These are phyloP conservation scores for Conticribra weissflogii DNA, from an alignment of 108 stramenopile genomes.

Conservation along the genomic window DNA sequence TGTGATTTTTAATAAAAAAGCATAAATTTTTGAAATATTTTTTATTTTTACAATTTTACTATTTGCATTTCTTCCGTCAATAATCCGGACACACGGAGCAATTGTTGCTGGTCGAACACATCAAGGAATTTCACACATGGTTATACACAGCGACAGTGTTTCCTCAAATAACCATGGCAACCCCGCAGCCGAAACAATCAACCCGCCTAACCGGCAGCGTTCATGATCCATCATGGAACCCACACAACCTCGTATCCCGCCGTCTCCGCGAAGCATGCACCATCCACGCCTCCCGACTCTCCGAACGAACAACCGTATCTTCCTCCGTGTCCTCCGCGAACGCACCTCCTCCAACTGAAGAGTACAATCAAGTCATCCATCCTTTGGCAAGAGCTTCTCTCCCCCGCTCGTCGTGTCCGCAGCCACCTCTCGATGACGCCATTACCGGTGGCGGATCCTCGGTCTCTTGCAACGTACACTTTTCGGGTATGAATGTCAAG, in stretches of 20 bases:
- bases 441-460: conserved; percentile 47
- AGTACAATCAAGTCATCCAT: conserved; percentile 8
- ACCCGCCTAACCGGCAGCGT: not conserved
- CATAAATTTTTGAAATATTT: no score
- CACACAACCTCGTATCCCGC: conserved; percentile 22
- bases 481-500: conserved; percentile 28
- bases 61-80: no score
- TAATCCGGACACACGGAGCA: no score
- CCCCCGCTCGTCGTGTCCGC: conserved; percentile 24
- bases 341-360: not conserved
- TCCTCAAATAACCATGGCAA: not conserved
- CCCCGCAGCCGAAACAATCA: not conserved
- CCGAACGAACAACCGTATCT: conserved; percentile 31
- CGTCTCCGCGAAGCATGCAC: conserved; percentile 30
- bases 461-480: conserved; percentile 30
- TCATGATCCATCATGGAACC: conserved; percentile 22
- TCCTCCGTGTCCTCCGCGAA: conserved; percentile 3
- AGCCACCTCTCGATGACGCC: conserved; percentile 42
- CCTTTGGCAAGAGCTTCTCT: conserved; percentile 23
- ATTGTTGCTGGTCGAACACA: no score
- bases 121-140: no score
- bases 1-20: no score
- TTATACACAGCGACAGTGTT: not conserved
- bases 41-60: no score
- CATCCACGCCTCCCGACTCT: conserved; percentile 20